Conservation (phyloP, 2,329 filamentous ascomycete genomes). For the Exutisphaerella laricina region DNA sequence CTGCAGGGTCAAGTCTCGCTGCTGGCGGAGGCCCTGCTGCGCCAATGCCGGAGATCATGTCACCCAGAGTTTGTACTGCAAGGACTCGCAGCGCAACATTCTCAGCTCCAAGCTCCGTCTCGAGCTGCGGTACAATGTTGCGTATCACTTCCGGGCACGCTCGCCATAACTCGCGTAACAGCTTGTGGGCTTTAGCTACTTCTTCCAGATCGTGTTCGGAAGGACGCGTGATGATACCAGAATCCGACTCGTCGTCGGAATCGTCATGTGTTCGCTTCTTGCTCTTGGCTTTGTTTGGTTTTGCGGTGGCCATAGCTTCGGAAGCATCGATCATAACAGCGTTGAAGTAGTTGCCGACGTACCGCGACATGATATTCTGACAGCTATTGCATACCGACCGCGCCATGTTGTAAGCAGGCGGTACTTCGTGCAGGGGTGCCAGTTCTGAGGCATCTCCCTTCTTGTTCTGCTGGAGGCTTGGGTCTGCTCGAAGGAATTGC, state of each 20-base stretch:
- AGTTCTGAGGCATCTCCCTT: slow-evolving; percentile 41
- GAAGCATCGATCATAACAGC: slow-evolving; percentile 88
- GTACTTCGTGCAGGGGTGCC: slow-evolving; percentile 65
- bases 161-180: slow-evolving; percentile 90
- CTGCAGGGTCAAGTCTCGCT: slow-evolving; percentile 68
- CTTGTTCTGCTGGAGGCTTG: slow-evolving; percentile 42
- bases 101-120: slow-evolving; percentile 86
- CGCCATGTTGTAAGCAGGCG: slow-evolving; percentile 92
- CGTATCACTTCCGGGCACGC: slow-evolving; percentile 81
- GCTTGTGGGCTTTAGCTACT: slow-evolving; percentile 78
- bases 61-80: slow-evolving; percentile 88
- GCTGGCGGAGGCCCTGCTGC: slow-evolving; percentile 77
- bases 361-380: slow-evolving; percentile 89
- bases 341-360: slow-evolving; percentile 94
- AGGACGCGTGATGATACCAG: slow-evolving; percentile 41
- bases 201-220: slow-evolving; percentile 82
- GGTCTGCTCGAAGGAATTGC: slow-evolving; percentile 86
- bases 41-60: slow-evolving; percentile 90
- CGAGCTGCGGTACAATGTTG: slow-evolving; percentile 89
- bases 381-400: slow-evolving; percentile 87
- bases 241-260: slow-evolving; percentile 39
- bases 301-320: slow-evolving; percentile 24
- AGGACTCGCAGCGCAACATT: slow-evolving; percentile 79
- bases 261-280: slow-evolving; percentile 37
- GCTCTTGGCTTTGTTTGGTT: slow-evolving; percentile 47